Percentiles rank a stretch among this genome's conserved stretches.
Evolutionary conservation across 805 yeast genomes (phyloP).

Genomic region (Hanseniaspora taiwanica): DNA sequence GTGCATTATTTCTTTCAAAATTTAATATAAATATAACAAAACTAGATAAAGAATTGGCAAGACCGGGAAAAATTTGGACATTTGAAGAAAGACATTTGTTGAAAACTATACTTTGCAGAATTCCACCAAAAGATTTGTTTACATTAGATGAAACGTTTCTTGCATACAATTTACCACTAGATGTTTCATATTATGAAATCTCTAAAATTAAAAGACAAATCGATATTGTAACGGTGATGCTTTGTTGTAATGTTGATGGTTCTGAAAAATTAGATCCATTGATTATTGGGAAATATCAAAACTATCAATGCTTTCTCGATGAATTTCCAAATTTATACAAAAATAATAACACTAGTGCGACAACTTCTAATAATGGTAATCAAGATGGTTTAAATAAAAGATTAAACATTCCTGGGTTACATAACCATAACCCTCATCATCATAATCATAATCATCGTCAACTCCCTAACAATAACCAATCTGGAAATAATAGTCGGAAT

Average conservation of each 20-base stretch:
- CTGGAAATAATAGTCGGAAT: not conserved
- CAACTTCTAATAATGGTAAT: not conserved
- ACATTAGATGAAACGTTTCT: conserved; percentile 49
- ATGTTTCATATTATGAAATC: conserved; percentile 35
- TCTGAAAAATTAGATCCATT: conserved; percentile 48
- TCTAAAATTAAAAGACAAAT: conserved; percentile 24
- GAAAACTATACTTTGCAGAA: conserved; percentile 31
- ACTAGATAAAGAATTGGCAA: conserved; percentile 30
- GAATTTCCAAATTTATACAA: conserved; percentile 17
- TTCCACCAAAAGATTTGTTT: conserved; percentile 40
- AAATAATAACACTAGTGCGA: not conserved
- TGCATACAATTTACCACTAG: conserved; percentile 47
- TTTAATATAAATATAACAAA: conserved; percentile 40
- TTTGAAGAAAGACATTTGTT: conserved; percentile 42
- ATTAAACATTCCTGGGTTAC: too few species aligned
- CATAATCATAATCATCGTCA: too few species aligned
- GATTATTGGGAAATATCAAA: conserved; percentile 45
- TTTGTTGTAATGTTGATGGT: conserved; percentile 51
- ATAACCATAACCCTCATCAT: too few species aligned
- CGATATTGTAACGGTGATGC: conserved; percentile 40
- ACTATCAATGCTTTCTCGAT: conserved; percentile 28
- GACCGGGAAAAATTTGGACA: conserved; percentile 44
- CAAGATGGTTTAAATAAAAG: too few species aligned
- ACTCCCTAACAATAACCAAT: conserved; percentile 13
- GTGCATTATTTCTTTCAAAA: conserved; percentile 27